These are phyloP conservation scores for Suillus paluster DNA, from an alignment of 768 basidiomycete genomes.

Conservation along the genomic window DNA sequence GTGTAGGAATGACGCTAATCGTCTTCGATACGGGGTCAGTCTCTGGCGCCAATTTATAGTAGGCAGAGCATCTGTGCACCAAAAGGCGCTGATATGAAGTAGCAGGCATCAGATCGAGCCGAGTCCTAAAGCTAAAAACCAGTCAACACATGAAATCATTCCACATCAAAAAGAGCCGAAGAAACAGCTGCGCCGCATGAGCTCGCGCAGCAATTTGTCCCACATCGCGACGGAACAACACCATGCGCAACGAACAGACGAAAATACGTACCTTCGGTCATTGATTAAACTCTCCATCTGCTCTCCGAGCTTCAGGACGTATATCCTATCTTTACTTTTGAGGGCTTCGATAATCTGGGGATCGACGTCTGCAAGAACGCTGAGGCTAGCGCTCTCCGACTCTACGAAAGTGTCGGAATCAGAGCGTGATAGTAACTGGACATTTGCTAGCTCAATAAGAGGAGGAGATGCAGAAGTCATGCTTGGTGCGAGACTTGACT, in stretches of 20 bases:
- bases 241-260: slow-evolving; percentile 14
- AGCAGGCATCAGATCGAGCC: slow-evolving; percentile 67
- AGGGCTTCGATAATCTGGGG: slow-evolving; percentile 85
- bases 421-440: slow-evolving; percentile 23
- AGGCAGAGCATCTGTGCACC: slow-evolving; percentile 83
- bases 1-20: slow-evolving; percentile 58
- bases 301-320: slow-evolving; percentile 88
- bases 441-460: slow-evolving; percentile 14
- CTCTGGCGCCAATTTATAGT: slow-evolving; percentile 77
- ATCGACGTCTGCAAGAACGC: slow-evolving; percentile 57
- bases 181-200: slow-evolving; percentile 8
- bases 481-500: slow-evolving; percentile 15
- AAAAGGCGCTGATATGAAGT: slow-evolving; percentile 87
- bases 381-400: slow-evolving; percentile 29
- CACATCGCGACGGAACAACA: slow-evolving; percentile 6
- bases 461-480: slow-evolving; percentile 15
- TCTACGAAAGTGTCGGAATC: slow-evolving; percentile 34
- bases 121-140: slow-evolving; percentile 46
- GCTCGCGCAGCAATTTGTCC: slow-evolving; percentile 1
- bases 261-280: slow-evolving; percentile 64
- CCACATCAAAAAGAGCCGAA: not conserved
- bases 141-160: slow-evolving; percentile 26
- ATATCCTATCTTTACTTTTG: slow-evolving; percentile 85
- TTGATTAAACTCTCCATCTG: slow-evolving; percentile 79
- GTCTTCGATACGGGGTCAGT: slow-evolving; percentile 65